Evolutionary conservation across 2,329 filamentous ascomycete genomes (phyloP).

Genomic region (Fusarium vanettenii): DNA sequence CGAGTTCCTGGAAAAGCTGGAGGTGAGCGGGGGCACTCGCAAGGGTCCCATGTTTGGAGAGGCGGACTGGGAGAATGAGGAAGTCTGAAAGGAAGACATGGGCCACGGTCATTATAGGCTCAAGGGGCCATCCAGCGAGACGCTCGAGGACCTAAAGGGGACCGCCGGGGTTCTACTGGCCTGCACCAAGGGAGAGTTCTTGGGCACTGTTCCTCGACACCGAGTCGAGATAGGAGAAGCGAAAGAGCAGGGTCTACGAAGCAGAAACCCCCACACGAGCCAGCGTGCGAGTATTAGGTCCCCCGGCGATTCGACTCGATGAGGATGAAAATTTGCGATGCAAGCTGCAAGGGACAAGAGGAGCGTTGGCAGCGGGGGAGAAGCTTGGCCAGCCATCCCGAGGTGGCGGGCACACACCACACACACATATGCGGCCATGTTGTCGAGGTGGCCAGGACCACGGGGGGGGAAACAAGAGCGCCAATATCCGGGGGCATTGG

Average conservation of each 20-base stretch:
- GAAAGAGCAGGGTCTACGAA: conserved; percentile 18
- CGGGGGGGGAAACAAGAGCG: not conserved
- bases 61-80: conserved; percentile 76
- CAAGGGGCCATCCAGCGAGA: not conserved
- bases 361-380: conserved; percentile 14
- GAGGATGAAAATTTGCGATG: conserved; percentile 27
- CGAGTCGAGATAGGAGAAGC: not conserved
- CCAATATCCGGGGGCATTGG: conserved; percentile 18
- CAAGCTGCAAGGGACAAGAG: conserved; percentile 42
- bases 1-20: conserved; percentile 91
- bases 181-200: conserved; percentile 8
- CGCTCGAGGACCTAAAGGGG: not conserved
- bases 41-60: conserved; percentile 70
- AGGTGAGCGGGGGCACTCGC: conserved; percentile 64
- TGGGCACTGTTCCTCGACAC: not conserved
- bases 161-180: not conserved
- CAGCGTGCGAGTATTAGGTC: conserved; percentile 5
- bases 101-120: conserved; percentile 8
- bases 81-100: conserved; percentile 54
- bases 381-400: conserved; percentile 11
- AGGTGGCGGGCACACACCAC: conserved; percentile 15
- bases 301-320: conserved; percentile 14
- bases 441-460: conserved; percentile 1
- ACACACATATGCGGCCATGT: not conserved
- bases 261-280: conserved; percentile 4